Conservation (phyloP, 257 asterid genomes). For the Linderniella brevidens region DNA sequence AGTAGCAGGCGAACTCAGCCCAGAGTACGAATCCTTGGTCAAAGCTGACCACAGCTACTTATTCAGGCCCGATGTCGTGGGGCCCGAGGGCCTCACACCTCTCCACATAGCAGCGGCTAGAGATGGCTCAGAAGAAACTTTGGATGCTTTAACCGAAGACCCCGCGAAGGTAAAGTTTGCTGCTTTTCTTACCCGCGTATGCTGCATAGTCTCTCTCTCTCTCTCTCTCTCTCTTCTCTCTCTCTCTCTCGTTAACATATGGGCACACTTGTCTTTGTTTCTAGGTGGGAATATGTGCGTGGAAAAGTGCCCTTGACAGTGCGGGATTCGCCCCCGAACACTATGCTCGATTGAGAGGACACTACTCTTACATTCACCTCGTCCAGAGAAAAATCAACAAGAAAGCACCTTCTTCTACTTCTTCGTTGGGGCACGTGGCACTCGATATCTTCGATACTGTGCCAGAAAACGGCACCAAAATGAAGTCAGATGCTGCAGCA, state of each 20-base stretch:
- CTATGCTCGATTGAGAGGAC: conserved; percentile 47
- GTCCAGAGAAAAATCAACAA: conserved; percentile 31
- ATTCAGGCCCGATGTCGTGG: conserved; percentile 47
- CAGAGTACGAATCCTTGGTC: no score
- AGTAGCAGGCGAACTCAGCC: conserved; percentile 9
- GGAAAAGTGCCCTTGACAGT: conserved; percentile 44
- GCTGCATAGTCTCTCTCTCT: conserved; percentile 1
- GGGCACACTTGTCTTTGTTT: no score
- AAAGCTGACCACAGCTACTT: conserved; percentile 1
- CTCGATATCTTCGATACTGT: conserved; percentile 24
- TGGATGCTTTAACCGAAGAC: conserved; percentile 53
- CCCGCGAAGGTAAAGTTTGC: conserved; percentile 36
- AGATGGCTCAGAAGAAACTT: conserved; percentile 26
- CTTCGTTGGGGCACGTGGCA: conserved; percentile 20
- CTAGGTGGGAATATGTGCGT: conserved; percentile 62
- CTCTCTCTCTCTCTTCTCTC: no score
- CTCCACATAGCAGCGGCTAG: conserved; percentile 58
- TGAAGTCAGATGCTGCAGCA: no score
- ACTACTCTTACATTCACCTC: conserved; percentile 37
- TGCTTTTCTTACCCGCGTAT: no score
- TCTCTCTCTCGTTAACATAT: no score
- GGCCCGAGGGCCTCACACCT: conserved; percentile 71
- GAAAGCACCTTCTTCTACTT: conserved; percentile 10
- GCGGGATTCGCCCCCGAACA: conserved; percentile 52
- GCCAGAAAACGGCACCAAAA: conserved; percentile 5